Evolutionary conservation across 176 grass and related monocot species (phyloP), one percentile per base, ranked within the genome.

Genomic region (Guadua angustifolia): DNA sequence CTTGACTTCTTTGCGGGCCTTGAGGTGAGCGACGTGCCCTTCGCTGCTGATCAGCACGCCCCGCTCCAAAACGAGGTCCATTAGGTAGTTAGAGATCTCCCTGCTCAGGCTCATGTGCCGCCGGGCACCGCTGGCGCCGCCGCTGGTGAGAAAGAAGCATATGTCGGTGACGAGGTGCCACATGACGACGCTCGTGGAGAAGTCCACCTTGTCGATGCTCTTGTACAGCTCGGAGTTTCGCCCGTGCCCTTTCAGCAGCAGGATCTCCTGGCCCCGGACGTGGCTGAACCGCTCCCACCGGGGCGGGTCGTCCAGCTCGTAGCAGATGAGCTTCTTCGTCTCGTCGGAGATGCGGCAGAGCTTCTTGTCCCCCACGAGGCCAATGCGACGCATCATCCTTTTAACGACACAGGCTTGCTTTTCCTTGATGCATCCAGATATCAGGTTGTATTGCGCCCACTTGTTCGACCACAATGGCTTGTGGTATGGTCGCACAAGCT

Each of bases 101-200:
- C 43, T 12, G 25, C 25, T 11, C 25, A 79, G 59, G 0, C 11
- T 25, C 43, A 51, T 66, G 77, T 79, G 77, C 39, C 44, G 14
- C 29, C 29, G 29, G 29, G 29, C 29, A 29, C 29, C 29, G 40
- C 17, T 9, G 42, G 4, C 76, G 43, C 4, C 45, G 29, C 19
- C 58, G 4, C 9, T 6, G 16, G 16, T 32, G 5, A 16, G 71
- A 24, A 80, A 1, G 29, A 29, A 86, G 78, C 77, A 83, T 0
- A 92, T 40, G 58, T 86, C 51, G 1, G 90, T 92, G 7, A 80
- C 5, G 12, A 92, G 64, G 58, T 92, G 90, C 90, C 90, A 92
- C 43, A 68, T 9, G 49, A 92, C 66, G 44, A 92, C n/a, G 68
- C 86, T 74, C 12, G 81, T 74, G 14, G 88, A 58, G 70, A 86